A percentile compares a stretch with the other conserved stretches of the same genome.
These are phyloP conservation scores for Spizellomyces sp. DNA, from an alignment of 192 early-diverging fungal genomes.

Conservation along the genomic window DNA sequence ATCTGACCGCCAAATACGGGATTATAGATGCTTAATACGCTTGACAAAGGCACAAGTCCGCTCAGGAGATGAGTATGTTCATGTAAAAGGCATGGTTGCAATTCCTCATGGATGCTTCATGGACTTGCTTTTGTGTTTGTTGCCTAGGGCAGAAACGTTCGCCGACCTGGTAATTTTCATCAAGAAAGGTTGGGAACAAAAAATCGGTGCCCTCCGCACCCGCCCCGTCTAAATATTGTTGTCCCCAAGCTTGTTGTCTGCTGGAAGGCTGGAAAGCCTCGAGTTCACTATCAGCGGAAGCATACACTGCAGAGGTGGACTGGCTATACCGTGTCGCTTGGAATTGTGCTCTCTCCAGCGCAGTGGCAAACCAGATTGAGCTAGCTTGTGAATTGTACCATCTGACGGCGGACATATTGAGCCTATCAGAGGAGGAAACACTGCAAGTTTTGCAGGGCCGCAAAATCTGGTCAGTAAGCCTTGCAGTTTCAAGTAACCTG, in stretches of 20 bases:
- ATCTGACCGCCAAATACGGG: no score
- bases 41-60: constrained; percentile 20
- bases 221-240: no score
- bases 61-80: constrained; percentile 4
- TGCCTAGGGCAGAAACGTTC: no score
- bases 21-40: constrained; percentile 23
- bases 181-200: no score
- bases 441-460: constrained; percentile 10
- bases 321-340: constrained; percentile 28
- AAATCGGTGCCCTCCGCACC: not conserved
- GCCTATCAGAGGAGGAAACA: constrained; percentile 13
- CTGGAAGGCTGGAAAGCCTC: not conserved
- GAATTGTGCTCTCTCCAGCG: constrained; percentile 24
- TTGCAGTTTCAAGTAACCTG: not conserved
- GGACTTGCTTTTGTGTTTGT: no score
- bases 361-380: constrained; percentile 11
- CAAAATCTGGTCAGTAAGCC: constrained; percentile 23
- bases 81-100: no score
- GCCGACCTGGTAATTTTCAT: no score
- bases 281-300: not conserved
- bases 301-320: constrained; percentile 18
- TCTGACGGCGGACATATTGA: constrained; percentile 19
- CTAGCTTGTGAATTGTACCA: constrained; percentile 11
- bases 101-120: no score
- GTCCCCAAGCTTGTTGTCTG: no score